phyloP scores from a whole-genome alignment of 352 stramenopile species.

The Pythium oligandrum region DNA sequence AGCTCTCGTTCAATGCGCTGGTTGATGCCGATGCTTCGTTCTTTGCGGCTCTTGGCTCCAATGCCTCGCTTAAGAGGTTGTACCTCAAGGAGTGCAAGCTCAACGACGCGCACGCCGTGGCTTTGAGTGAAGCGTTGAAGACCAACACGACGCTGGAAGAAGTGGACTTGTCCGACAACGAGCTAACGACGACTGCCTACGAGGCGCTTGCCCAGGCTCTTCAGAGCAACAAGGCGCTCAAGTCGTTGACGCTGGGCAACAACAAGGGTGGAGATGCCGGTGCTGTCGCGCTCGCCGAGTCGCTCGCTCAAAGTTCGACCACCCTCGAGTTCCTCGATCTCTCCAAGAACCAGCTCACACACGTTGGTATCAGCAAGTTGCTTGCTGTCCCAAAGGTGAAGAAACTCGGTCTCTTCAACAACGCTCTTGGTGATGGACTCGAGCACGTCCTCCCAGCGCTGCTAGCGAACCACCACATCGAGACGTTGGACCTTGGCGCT shows the following conservation, averaged over 20 bases:
- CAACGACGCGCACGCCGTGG: conserved; percentile 29
- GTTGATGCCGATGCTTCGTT: conserved; percentile 29
- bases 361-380: conserved; percentile 37
- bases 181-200: conserved; percentile 29
- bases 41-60: conserved; percentile 50
- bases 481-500: conserved; percentile 61
- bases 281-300: conserved; percentile 27
- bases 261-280: conserved; percentile 58
- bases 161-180: conserved; percentile 71
- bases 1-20: conserved; percentile 73
- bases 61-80: conserved; percentile 61
- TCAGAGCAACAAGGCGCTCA: conserved; percentile 36
- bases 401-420: conserved; percentile 77
- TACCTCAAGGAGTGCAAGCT: conserved; percentile 66
- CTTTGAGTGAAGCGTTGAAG: conserved; percentile 38
- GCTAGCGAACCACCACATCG: conserved; percentile 42
- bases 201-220: conserved; percentile 40
- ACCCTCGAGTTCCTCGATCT: conserved; percentile 56
- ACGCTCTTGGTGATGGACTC: conserved; percentile 52
- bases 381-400: conserved; percentile 38
- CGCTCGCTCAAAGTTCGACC: conserved; percentile 29
- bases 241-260: conserved; percentile 44
- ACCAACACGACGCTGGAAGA: conserved; percentile 45
- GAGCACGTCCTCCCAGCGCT: conserved; percentile 43
- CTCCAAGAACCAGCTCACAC: conserved; percentile 62